Conservation (phyloP, 2,329 filamentous ascomycete species). For the Aspergillus sp. region DNA sequence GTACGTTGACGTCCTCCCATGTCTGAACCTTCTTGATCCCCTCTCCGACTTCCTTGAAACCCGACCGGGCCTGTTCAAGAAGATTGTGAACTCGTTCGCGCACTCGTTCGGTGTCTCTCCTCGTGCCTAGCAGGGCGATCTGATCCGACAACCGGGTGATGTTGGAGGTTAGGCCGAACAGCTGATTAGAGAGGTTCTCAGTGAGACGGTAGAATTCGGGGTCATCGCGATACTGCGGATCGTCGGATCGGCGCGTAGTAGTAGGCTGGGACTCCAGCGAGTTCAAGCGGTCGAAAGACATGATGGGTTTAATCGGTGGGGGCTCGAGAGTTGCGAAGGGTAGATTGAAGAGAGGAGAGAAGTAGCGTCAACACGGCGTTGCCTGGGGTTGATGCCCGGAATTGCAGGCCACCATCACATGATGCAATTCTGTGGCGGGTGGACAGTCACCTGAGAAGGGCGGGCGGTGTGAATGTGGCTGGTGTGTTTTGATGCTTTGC, state of each 20-base stretch:
- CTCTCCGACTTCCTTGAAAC: conserved; percentile 90
- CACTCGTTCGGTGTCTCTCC: conserved; percentile 85
- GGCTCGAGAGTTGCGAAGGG: conserved; percentile 5
- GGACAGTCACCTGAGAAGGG: conserved; percentile 27
- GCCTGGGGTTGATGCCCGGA: conserved; percentile 22
- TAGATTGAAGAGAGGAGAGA: conserved; percentile 11
- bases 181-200: conserved; percentile 77
- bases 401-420: conserved; percentile 31
- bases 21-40: conserved; percentile 88
- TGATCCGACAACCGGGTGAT: conserved; percentile 83
- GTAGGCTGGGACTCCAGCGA: conserved; percentile 78
- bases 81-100: conserved; percentile 86
- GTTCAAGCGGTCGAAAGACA: conserved; percentile 90
- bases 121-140: conserved; percentile 81
- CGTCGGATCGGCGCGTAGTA: conserved; percentile 65
- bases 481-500: conserved; percentile 38
- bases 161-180: conserved; percentile 86
- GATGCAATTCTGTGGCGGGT: conserved; percentile 18
- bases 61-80: conserved; percentile 79
- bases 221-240: conserved; percentile 80
- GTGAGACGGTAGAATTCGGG: conserved; percentile 86
- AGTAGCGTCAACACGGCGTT: conserved; percentile 13
- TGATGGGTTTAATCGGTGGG: conserved; percentile 38
- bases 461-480: conserved; percentile 16
- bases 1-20: conserved; percentile 80